Evolutionary conservation across 1,139 yeast species (phyloP).

Genomic region (Pichia sp.): DNA sequence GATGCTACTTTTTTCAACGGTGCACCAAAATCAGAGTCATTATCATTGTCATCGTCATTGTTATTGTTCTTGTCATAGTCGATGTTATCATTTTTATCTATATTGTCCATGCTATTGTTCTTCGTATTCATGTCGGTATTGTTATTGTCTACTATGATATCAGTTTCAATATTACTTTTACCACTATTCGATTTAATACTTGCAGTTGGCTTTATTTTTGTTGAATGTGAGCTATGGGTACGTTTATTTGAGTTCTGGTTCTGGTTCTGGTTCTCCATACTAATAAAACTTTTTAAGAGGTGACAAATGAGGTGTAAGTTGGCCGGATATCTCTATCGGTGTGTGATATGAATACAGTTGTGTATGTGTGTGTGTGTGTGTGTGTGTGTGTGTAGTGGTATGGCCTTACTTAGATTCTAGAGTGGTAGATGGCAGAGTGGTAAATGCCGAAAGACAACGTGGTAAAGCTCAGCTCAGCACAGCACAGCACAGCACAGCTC

Average conservation of each 20-base stretch:
- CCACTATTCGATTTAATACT: not conserved
- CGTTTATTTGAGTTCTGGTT: not conserved
- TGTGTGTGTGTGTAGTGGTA: not conserved
- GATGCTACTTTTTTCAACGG: conserved; percentile 13
- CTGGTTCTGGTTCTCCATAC: no score
- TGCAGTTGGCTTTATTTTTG: not conserved
- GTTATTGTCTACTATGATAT: not conserved
- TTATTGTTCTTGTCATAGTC: not conserved
- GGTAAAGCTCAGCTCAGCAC: not conserved
- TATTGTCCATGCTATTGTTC: not conserved
- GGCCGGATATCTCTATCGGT: not conserved
- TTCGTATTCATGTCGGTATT: not conserved
- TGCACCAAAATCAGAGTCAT: conserved; percentile 7
- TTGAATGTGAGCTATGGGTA: not conserved
- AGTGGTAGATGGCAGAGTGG: no score
- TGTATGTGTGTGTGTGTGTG: no score
- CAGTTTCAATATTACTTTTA: not conserved
- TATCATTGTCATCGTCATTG: not conserved
- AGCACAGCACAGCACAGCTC: not conserved
- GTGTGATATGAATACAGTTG: not conserved
- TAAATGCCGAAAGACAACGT: not conserved
- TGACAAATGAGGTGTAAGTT: not conserved
- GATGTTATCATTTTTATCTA: no score
- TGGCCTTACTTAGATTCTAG: no score
- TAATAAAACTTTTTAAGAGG: no score